Evolutionary conservation across 306 rosid species (phyloP), one percentile per base, ranked within the genome.

Genomic region (Vigna reflexopilosa): DNA sequence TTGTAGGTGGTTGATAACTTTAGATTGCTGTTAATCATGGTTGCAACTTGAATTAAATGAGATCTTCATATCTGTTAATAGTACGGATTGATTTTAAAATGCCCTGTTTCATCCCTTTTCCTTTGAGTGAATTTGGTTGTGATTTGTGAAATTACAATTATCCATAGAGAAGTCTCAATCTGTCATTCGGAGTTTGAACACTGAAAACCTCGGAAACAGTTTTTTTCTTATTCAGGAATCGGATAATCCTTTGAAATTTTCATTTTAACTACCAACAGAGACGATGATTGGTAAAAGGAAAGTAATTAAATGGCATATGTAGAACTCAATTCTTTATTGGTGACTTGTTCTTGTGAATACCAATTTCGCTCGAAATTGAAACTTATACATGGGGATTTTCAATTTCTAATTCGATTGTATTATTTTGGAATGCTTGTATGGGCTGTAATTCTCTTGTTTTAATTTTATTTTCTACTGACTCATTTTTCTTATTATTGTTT

Each of bases 401-500:
- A 24, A 77, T 63, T 75, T 63, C 54, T 55, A 50, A 50, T 40
- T 64, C 30, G 26, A 67, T 19, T 59, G 72, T 64, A 70, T 74
- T 15, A 4, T 50, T 72, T 58, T 38, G 72, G 49, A 71, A 48
- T 20, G 64, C 55, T 61, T 40, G 6, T 16, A 6, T 36, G 48
- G 26, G 73, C 17, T 50, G 45, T 58, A 48, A 11, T 47, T 70
- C 56, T 70, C 58, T 79, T 66, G 20, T 48, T 65, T 57, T 57
- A 62, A 15, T 42, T 78, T 79, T 50, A 42, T 64, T 63, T 76
- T 67, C 45, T 14, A 24, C 72, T 67, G 75, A 58, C 51, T 74
- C 42, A 65, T 66, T 78, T 80, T 83, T 14, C 78, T 73, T 66
- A 6, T 67, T 69, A 51, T 73, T 81, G 19, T 77, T 72, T 20